These are phyloP conservation scores for Suillus americanus DNA, from an alignment of 768 basidiomycete species.

Conservation along the genomic window DNA sequence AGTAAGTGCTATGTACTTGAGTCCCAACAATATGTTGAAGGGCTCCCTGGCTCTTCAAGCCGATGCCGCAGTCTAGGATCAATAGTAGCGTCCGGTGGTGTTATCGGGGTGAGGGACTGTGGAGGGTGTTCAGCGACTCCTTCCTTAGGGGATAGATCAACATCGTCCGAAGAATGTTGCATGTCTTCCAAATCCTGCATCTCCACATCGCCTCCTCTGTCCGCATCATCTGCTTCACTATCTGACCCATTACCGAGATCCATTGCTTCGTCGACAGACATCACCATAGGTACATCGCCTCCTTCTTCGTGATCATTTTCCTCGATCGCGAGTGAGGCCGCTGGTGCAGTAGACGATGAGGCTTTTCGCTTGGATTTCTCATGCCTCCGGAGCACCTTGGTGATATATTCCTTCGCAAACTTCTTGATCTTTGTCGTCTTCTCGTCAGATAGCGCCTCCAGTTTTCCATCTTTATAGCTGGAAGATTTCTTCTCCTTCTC, in stretches of 20 bases:
- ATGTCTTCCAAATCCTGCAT: constrained; percentile 18
- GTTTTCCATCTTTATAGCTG: constrained; percentile 68
- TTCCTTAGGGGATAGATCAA: constrained; percentile 33
- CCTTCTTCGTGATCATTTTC: constrained; percentile 19
- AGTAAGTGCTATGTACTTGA: constrained; percentile 2
- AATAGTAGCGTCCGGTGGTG: constrained; percentile 26
- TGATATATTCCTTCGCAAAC: constrained; percentile 88
- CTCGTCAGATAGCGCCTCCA: constrained; percentile 82
- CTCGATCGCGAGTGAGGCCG: constrained; percentile 11
- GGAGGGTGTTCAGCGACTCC: constrained; percentile 28
- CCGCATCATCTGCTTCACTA: constrained; percentile 29
- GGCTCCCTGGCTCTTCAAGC: constrained; percentile 28
- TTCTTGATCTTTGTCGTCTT: constrained; percentile 89
- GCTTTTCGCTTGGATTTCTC: constrained; percentile 43
- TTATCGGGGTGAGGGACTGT: constrained; percentile 30
- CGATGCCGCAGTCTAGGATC: constrained; percentile 33
- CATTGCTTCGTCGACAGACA: constrained; percentile 47
- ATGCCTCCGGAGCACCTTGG: constrained; percentile 71
- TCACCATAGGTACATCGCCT: constrained; percentile 29
- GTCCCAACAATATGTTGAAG: constrained; percentile 16
- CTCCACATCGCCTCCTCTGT: constrained; percentile 17
- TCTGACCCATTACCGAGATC: constrained; percentile 40
- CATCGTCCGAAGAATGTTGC: constrained; percentile 30
- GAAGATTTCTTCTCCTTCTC: constrained; percentile 94
- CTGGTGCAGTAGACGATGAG: constrained; percentile 12